Base-by-base conservation (phyloP, 768 basidiomycete species). In the Phylloporus scabripes region DNA sequence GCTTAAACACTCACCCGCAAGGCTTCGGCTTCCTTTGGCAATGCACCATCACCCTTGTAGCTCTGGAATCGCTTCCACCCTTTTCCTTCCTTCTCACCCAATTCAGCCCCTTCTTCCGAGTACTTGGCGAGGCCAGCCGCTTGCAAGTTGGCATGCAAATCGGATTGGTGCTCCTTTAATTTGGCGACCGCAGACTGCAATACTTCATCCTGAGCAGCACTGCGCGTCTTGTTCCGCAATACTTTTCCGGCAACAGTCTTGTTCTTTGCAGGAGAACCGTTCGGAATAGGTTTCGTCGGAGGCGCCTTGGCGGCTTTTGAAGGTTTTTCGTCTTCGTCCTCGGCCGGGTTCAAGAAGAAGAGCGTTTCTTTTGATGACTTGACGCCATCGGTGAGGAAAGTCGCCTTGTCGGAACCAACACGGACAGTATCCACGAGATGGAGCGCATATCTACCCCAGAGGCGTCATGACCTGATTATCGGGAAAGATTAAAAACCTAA, bases 51-150 rank as follows among this genome's bases (percentile, higher is more conserved):
- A 29, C 94, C 87, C 69, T 92, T 92, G 70, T 97, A 99, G 59
- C 92, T 95, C 71, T 92, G 92, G 73, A 95, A 98, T 53, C 84
- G 81, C 66, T 94, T 95, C 87, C 93, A 94, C 12, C 83, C 80
- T 66, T 98, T 97, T 32, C 90, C 91, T 60, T 93, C 85, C 58
- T 90, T 92, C 12, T 85, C 86, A 36, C 78, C 79, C 18, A 73
- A 72, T 0, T 81, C 88, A 29, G 79, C 83, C 7, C 85, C 89
- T 48, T 85, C 87, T 59, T 90, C 89, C 1, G 89, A 87, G 64
- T 82, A 96, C 61, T 81, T 85, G 51, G 85, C 79, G 34, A 97
- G 61, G 14, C 95, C 96, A 37, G 86, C 85, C 2, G 75, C 66
- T 60, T 96, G 92, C 38, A 93, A 69, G 54, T 75, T 76, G 29